Evolutionary conservation across 2,329 filamentous ascomycete species (phyloP).

Genomic region (Ceratocystis destructans): DNA sequence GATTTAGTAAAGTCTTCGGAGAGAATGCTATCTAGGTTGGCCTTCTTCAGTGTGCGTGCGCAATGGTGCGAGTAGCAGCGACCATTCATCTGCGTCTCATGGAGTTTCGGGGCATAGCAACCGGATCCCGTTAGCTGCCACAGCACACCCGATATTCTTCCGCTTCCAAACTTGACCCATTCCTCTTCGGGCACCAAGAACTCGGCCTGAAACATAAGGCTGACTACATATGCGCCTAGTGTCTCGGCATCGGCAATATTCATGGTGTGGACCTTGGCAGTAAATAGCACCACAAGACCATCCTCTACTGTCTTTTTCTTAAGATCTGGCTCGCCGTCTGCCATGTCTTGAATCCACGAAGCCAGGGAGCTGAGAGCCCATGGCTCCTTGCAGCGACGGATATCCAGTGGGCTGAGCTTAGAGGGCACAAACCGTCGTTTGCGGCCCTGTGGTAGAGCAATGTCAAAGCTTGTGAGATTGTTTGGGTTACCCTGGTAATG

Average conservation of each 20-base stretch:
- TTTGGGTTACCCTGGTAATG: conserved; percentile 43
- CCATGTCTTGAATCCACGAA: conserved; percentile 74
- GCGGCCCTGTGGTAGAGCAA: conserved; percentile 64
- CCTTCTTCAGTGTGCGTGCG: conserved; percentile 85
- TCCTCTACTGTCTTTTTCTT: conserved; percentile 75
- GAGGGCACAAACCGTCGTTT: conserved; percentile 74
- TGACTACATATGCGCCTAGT: conserved; percentile 62
- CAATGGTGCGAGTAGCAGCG: conserved; percentile 92
- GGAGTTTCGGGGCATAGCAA: conserved; percentile 77
- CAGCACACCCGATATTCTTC: conserved; percentile 72
- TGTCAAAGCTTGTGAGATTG: conserved; percentile 58
- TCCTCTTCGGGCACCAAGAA: conserved; percentile 82
- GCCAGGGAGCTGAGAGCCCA: conserved; percentile 89
- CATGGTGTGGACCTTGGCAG: conserved; percentile 92
- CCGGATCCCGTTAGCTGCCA: conserved; percentile 86
- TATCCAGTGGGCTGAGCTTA: conserved; percentile 68
- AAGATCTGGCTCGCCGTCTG: conserved; percentile 79
- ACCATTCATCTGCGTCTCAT: conserved; percentile 53
- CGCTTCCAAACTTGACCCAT: conserved; percentile 85
- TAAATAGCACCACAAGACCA: conserved; percentile 77
- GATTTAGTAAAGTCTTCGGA: conserved; percentile 52
- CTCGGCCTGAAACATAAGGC: conserved; percentile 63
- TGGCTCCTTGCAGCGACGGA: conserved; percentile 72
- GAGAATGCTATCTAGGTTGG: conserved; percentile 65
- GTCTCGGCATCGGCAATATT: conserved; percentile 93